Conservation (phyloP, 257 asterid species). For the Agastache rugosa region DNA sequence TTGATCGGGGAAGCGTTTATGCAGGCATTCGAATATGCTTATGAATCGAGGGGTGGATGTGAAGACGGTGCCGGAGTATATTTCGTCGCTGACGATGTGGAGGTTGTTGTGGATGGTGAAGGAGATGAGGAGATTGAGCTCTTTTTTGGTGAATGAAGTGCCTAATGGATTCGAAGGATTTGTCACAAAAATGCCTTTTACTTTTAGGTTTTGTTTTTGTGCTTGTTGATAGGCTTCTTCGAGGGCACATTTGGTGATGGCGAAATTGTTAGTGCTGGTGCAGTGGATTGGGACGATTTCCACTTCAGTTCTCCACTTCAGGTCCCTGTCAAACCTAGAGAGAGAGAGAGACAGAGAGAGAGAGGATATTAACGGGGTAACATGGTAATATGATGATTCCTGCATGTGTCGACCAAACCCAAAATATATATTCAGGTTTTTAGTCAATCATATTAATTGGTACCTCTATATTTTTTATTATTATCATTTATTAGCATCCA, state of each 20-base stretch:
- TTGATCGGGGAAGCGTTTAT: background rate
- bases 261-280: slow-evolving; percentile 46
- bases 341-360: background rate
- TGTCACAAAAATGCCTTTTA: slow-evolving; percentile 52
- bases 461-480: too few relatives aligned
- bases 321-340: slow-evolving; percentile 58
- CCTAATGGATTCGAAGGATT: slow-evolving; percentile 62
- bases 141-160: slow-evolving; percentile 41
- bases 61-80: slow-evolving; percentile 54
- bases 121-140: slow-evolving; percentile 47
- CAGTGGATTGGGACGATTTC: slow-evolving; percentile 51
- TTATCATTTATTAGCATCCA: too few relatives aligned
- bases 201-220: slow-evolving; percentile 39
- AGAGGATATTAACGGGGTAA: background rate
- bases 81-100: slow-evolving; percentile 60
- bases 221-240: slow-evolving; percentile 46
- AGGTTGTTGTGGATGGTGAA: slow-evolving; percentile 38
- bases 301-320: slow-evolving; percentile 62
- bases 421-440: too few relatives aligned
- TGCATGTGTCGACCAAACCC: too few relatives aligned
- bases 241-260: slow-evolving; percentile 40
- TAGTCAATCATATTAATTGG: too few relatives aligned
- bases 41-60: slow-evolving; percentile 35
- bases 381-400: background rate
- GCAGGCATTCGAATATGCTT: slow-evolving; percentile 43